Conservation (phyloP, 768 basidiomycete species). For the Termitomyces sp. region DNA sequence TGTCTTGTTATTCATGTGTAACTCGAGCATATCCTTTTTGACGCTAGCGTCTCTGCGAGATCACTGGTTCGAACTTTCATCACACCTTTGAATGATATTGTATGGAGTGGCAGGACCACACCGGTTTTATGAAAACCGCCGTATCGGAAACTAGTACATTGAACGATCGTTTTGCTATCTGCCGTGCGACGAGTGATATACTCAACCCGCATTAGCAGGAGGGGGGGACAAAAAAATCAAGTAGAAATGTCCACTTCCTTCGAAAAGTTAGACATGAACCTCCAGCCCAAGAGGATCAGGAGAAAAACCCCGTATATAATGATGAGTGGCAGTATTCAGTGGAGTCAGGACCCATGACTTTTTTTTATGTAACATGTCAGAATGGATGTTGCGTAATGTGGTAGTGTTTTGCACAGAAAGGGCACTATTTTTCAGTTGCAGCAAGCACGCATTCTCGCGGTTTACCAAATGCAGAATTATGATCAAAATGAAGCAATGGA, state of each 20-base stretch:
- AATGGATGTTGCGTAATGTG: no score
- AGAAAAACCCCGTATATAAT: not conserved
- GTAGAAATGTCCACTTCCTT: not conserved
- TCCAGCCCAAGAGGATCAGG: not conserved
- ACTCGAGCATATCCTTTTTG: no score
- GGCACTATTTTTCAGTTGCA: not conserved
- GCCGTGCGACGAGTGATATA: slow-evolving; percentile 19
- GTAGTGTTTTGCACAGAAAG: not conserved
- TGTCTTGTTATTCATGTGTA: no score
- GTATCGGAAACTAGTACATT: not conserved
- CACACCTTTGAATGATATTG: not conserved
- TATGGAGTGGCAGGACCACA: not conserved
- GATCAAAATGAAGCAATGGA: no score
- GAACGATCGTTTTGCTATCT: slow-evolving; percentile 3
- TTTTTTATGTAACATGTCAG: not conserved
- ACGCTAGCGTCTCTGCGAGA: no score
- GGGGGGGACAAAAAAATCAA: not conserved
- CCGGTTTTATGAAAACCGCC: no score
- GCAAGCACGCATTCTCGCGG: no score
- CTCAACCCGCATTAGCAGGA: not conserved
- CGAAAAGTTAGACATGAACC: not conserved
- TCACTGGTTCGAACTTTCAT: no score
- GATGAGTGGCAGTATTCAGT: not conserved
- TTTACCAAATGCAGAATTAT: no score
- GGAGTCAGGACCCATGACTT: not conserved